A percentile compares a stretch with the other conserved stretches of the same genome.
Evolutionary conservation across 1,139 yeast species (phyloP).

Genomic region (Candida sanyaensis): DNA sequence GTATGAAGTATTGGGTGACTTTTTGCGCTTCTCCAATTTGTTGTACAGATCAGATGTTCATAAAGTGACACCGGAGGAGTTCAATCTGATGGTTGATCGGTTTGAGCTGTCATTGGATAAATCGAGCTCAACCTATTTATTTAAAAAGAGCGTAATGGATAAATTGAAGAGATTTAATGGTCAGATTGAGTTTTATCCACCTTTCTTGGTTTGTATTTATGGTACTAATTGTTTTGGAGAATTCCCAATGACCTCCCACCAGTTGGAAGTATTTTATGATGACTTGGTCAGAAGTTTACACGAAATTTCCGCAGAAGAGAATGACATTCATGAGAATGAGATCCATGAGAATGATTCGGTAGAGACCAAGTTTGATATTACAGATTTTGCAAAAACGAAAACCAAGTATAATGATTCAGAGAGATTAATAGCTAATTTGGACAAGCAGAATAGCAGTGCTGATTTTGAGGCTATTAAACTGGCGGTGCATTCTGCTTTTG

Average conservation of each 20-base stretch:
- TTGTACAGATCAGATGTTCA: conserved; percentile 17
- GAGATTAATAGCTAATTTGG: conserved; percentile 18
- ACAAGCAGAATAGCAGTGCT: conserved; percentile 7
- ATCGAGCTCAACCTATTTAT: conserved; percentile 15
- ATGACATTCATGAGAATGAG: not conserved
- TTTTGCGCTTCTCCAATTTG: conserved; percentile 16
- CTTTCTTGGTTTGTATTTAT: conserved; percentile 22
- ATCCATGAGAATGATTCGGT: conserved; percentile 1
- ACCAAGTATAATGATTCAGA: conserved; percentile 25
- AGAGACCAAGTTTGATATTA: conserved; percentile 22
- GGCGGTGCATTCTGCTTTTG: conserved; percentile 8
- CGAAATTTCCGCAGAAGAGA: conserved; percentile 7
- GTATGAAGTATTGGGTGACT: conserved; percentile 10
- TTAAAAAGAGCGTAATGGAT: conserved; percentile 15
- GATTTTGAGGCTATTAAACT: conserved; percentile 9
- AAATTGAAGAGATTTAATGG: conserved; percentile 19
- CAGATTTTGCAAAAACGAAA: conserved; percentile 20
- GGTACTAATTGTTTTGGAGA: conserved; percentile 13
- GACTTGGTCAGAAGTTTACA: conserved; percentile 21
- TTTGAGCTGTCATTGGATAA: conserved; percentile 11
- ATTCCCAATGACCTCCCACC: conserved; percentile 8
- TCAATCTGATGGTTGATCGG: conserved; percentile 15
- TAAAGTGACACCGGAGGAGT: conserved; percentile 16
- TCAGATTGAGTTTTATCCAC: conserved; percentile 24
- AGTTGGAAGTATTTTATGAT: conserved; percentile 20